Conservation (phyloP, 2,329 filamentous ascomycete genomes). For the Paecilomyces niveus region DNA sequence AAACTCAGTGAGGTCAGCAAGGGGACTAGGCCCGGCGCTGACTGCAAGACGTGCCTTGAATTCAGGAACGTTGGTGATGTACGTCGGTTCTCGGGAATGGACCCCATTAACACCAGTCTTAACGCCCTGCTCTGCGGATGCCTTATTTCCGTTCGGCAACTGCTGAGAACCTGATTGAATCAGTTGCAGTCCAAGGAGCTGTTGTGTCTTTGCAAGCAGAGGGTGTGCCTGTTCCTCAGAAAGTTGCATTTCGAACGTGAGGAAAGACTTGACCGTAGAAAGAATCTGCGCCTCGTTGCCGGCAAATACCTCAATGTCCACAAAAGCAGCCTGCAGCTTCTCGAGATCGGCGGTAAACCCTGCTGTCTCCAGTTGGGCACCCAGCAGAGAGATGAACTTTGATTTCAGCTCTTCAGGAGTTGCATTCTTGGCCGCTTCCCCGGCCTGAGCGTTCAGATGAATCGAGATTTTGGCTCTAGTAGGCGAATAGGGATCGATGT, state of each 20-base stretch:
- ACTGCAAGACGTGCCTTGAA: conserved; percentile 72
- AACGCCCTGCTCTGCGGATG: conserved; percentile 19
- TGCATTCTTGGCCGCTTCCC: conserved; percentile 30
- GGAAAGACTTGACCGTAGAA: conserved; percentile 44
- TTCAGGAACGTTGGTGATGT: conserved; percentile 70
- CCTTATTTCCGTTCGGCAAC: conserved; percentile 27
- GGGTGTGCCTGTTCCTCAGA: conserved; percentile 42
- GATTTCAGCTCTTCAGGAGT: conserved; percentile 37
- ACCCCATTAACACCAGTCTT: conserved; percentile 16
- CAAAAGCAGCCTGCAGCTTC: conserved; percentile 38
- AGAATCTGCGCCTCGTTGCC: conserved; percentile 46
- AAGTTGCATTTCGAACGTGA: conserved; percentile 43
- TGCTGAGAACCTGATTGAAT: conserved; percentile 38
- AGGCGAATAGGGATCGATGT: conserved; percentile 67
- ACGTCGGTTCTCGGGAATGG: conserved; percentile 37
- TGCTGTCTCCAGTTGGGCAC: conserved; percentile 41
- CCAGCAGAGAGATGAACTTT: conserved; percentile 36
- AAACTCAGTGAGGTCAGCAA: conserved; percentile 72
- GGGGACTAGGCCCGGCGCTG: conserved; percentile 64
- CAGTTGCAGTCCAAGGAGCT: conserved; percentile 40
- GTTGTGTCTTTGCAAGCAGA: conserved; percentile 44
- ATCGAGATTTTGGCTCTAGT: conserved; percentile 76
- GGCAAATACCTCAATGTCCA: conserved; percentile 38
- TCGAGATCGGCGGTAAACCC: conserved; percentile 38
- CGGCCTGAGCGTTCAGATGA: conserved; percentile 70